Conservation (phyloP, 106 monocot species). For the Narthecium ossifragum region DNA sequence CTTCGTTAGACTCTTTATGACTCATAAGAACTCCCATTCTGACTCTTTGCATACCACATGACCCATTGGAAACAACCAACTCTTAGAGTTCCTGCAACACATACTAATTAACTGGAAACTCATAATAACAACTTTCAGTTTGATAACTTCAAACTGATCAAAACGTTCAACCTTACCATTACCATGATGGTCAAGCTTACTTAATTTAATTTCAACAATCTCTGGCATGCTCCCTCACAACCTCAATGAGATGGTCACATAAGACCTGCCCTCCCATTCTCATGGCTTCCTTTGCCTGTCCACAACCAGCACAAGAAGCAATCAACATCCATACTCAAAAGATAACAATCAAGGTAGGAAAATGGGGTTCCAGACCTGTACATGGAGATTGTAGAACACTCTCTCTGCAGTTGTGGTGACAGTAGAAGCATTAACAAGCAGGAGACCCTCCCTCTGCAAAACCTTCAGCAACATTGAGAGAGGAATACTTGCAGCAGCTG, state of each 20-base stretch:
- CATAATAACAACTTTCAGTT: too few relatives aligned
- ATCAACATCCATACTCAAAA: neutral
- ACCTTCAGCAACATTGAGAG: conserved; percentile 28
- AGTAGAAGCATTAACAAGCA: conserved; percentile 42
- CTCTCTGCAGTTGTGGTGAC: conserved; percentile 9
- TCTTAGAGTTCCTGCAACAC: too few relatives aligned
- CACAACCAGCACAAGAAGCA: neutral
- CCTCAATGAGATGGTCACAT: conserved; percentile 25
- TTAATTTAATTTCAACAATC: too few relatives aligned
- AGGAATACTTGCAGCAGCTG: neutral
- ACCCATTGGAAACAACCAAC: too few relatives aligned
- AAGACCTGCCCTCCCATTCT: conserved; percentile 18
- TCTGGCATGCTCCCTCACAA: conserved; percentile 20
- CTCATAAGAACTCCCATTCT: too few relatives aligned
- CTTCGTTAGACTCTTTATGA: too few relatives aligned
- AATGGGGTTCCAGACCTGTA: conserved; percentile 28
- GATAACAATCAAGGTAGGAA: neutral
- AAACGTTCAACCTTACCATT: too few relatives aligned
- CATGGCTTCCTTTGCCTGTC: conserved; percentile 21
- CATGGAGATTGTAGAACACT: conserved; percentile 46
- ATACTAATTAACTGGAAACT: too few relatives aligned
- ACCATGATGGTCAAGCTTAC: too few relatives aligned
- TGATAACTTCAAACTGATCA: too few relatives aligned
- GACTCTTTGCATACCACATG: too few relatives aligned
- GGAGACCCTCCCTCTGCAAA: conserved; percentile 45